Base-by-base conservation (phyloP, 139 green algal genomes). In the Ulvella scutata region DNA sequence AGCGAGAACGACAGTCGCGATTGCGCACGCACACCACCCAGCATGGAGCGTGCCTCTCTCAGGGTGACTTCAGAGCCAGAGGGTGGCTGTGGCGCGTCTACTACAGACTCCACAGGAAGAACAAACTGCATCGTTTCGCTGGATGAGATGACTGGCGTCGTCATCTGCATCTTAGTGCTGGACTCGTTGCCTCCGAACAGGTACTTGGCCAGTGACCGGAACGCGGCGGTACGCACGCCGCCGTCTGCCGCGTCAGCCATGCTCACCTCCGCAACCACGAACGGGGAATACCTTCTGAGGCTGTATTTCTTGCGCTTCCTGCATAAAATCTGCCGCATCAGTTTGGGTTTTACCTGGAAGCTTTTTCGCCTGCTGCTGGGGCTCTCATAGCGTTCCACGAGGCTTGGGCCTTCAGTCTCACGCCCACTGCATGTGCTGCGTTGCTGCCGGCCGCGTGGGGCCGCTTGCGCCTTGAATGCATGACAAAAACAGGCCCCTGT, bases 71-170 rank as follows among this genome's bases (percentile, higher is more conserved):
- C 6, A 31, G 51, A 67, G 20, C 33, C 51, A 67, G 51, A n/a
- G 7, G 10, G 17, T 29, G 51, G 51, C n/a, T n/a, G 33, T 29
- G 51, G 51, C 13, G 51, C 51, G 33, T 67, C 51, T 23, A 26
- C 51, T 34, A 26, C 33, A 6, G 20, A 34, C 10, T 67, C 51
- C 51, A 67, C 51, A 36, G 51, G 51, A 13, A 89, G 76, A 0
- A 89, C 84, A 77, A 89, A 89, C 38, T 80, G 43, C 84, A 89
- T 87, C 17, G 7, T 73, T 0, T 72, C 26, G 2, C 74, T 82
- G 61, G 79, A 73, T 3, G 72, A 77, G 36, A 87, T 82, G 39
- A 89, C 85, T 21, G 85, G 85, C 3, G 82, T 87, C 28, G 84
- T 89, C 84, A 89, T 89, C n/a, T 43, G 51, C 78, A 88, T 85